phyloP scores from a whole-genome alignment of 768 basidiomycete species.

The Phallus indusiatus region DNA sequence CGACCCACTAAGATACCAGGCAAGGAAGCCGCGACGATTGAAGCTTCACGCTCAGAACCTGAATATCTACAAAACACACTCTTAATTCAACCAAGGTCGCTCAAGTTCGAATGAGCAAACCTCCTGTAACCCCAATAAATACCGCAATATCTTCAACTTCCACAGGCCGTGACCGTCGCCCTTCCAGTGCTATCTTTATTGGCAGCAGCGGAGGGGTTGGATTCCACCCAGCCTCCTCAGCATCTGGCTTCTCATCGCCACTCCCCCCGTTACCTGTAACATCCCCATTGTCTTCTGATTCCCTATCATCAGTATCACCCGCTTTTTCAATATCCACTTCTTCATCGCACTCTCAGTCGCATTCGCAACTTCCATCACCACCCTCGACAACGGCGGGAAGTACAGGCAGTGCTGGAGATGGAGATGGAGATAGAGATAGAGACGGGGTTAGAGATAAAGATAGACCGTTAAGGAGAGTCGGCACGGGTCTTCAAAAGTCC shows the following conservation, averaged over 20 bases:
- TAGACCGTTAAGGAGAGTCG: slow-evolving; percentile 41
- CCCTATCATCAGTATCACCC: slow-evolving; percentile 56
- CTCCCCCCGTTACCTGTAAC: slow-evolving; percentile 28
- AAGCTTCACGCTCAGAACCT: no score
- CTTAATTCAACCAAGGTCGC: no score
- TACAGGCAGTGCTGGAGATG: slow-evolving; percentile 42
- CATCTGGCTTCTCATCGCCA: slow-evolving; percentile 32
- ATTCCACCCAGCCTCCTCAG: background rate
- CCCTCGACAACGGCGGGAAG: slow-evolving; percentile 82
- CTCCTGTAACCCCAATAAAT: background rate
- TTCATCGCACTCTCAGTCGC: slow-evolving; percentile 33
- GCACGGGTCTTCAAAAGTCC: slow-evolving; percentile 19
- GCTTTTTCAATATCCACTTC: slow-evolving; percentile 55
- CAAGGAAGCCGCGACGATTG: no score
- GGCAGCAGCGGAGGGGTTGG: background rate
- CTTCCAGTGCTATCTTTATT: slow-evolving; percentile 41
- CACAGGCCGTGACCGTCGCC: slow-evolving; percentile 31
- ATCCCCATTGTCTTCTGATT: slow-evolving; percentile 25
- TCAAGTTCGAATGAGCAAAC: background rate
- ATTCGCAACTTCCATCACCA: slow-evolving; percentile 71
- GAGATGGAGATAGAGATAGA: slow-evolving; percentile 18
- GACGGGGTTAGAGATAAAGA: slow-evolving; percentile 28
- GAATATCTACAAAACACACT: no score
- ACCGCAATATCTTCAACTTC: background rate
- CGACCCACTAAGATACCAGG: no score